A percentile compares a stretch with the other conserved stretches of the same genome.
Evolutionary conservation across 805 yeast genomes (phyloP).

Genomic region (Scheffersomyces lignosus): DNA sequence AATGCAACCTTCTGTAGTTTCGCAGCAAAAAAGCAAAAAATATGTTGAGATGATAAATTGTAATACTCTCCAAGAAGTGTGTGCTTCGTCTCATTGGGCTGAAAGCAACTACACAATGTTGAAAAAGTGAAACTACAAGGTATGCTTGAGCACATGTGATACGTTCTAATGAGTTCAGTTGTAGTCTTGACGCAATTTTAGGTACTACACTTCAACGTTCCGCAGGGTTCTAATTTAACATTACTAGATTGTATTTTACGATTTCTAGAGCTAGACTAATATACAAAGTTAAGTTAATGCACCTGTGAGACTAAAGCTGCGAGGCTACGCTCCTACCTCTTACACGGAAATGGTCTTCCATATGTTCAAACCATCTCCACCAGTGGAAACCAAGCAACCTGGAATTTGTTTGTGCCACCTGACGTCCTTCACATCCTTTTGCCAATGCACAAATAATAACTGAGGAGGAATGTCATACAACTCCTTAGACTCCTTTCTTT

Average conservation of each 20-base stretch:
- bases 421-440: constrained; percentile 94
- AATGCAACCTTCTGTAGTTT: neutral
- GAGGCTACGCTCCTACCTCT: constrained; percentile 1
- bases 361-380: constrained; percentile 89
- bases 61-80: too few relatives aligned
- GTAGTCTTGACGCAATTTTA: too few relatives aligned
- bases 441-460: constrained; percentile 96
- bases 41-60: too few relatives aligned
- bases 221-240: too few relatives aligned
- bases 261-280: neutral
- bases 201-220: too few relatives aligned
- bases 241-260: too few relatives aligned
- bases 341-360: constrained; percentile 97
- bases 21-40: neutral
- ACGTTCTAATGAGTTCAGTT: too few relatives aligned
- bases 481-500: constrained; percentile 74
- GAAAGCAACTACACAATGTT: too few relatives aligned
- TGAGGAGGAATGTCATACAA: constrained; percentile 93
- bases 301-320: neutral
- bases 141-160: too few relatives aligned
- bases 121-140: too few relatives aligned
- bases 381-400: constrained; percentile 91
- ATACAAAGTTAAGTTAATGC: neutral
- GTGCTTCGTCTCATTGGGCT: too few relatives aligned
- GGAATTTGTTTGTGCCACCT: constrained; percentile 98